Evolutionary conservation across 768 basidiomycete genomes (phyloP), one percentile per base, ranked within the genome.

Genomic region (Suillus sp.): DNA sequence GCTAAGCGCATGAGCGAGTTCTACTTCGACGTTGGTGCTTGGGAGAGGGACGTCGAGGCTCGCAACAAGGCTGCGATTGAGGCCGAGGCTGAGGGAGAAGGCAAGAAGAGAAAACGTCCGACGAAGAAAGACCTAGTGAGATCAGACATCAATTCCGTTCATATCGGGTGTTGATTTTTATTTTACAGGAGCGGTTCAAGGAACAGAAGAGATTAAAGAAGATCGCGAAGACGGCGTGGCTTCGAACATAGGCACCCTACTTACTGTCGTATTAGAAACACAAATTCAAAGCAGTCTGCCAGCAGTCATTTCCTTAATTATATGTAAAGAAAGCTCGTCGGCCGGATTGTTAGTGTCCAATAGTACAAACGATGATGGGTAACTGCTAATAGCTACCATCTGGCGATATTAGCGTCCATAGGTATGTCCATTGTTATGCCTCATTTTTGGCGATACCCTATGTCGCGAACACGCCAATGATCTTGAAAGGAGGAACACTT

Each of bases 391-490:
- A 20, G 27, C 25, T 30, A 42, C 56, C 37, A 40, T 25, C 16
- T 35, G 4, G 37, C 16, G 18, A 56, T 27, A 27, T 56, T 37
- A 56, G 22, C 16, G 37, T 38, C 37, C 11, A 27, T 20, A 20
- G 27, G 22, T 48, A 25, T 40, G 56, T 57, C 56, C 34, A 38
- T 40, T 14, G 1, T 57, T 20, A 22, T 27, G 25, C 18, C 16
- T 37, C 16, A 27, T 57, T 11, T 56, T 30, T 20, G 38, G 13
- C 6, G 14, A 40, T 40, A 1, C 3, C 25, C 56, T 75, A 95
- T 59, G 91, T 90, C 50, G 93, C 79, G 74, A 95, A 97, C 67
- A 98, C 83, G 45, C 96, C 96, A 38, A 97, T 84, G 66, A 99
- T 87, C 79, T 92, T 96, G 83, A 98, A 98, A 51, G 86, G 79